phyloP scores from a whole-genome alignment of 2,329 filamentous ascomycete genomes.

The Pseudohalonectria lignicola region DNA sequence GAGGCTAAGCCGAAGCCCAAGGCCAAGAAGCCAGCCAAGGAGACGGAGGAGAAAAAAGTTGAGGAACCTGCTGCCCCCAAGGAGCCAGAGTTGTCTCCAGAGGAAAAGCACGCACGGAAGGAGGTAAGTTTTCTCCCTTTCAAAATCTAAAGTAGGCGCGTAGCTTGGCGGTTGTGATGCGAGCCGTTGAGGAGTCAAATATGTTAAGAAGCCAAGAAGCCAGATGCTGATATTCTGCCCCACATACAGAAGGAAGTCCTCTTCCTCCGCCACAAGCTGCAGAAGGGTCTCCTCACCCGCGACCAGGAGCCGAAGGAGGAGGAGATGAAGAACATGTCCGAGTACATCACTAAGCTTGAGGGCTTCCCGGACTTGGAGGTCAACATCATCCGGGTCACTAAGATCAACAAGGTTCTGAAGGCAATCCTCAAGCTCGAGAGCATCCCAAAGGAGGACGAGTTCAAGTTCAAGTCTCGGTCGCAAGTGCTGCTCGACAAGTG shows the following conservation, averaged over 20 bases:
- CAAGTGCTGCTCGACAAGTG: conserved; percentile 73
- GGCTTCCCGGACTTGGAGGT: conserved; percentile 70
- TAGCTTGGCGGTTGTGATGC: not conserved
- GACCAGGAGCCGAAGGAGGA: conserved; percentile 79
- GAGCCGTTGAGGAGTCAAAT: not conserved
- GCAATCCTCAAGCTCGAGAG: conserved; percentile 78
- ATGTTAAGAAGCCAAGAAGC: not conserved
- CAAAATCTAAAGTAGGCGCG: too few relatives aligned
- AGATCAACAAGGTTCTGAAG: conserved; percentile 98
- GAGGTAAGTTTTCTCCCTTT: conserved; percentile 40
- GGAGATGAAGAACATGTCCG: conserved; percentile 69
- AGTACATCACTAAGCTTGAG: conserved; percentile 73
- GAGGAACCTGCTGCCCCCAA: conserved; percentile 32
- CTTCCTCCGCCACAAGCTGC: conserved; percentile 86
- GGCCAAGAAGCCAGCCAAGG: conserved; percentile 49
- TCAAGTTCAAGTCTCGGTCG: conserved; percentile 77
- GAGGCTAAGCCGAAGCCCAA: conserved; percentile 30
- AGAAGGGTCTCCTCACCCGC: conserved; percentile 82
- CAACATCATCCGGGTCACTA: conserved; percentile 78
- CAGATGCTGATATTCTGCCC: too few relatives aligned
- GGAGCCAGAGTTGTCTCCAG: conserved; percentile 45
- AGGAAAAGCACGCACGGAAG: conserved; percentile 48
- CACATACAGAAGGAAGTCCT: conserved; percentile 60
- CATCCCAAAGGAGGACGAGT: conserved; percentile 84
- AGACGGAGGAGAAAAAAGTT: conserved; percentile 46